phyloP scores from a whole-genome alignment of 306 rosid species.

The Chamaecrista fasciculata region DNA sequence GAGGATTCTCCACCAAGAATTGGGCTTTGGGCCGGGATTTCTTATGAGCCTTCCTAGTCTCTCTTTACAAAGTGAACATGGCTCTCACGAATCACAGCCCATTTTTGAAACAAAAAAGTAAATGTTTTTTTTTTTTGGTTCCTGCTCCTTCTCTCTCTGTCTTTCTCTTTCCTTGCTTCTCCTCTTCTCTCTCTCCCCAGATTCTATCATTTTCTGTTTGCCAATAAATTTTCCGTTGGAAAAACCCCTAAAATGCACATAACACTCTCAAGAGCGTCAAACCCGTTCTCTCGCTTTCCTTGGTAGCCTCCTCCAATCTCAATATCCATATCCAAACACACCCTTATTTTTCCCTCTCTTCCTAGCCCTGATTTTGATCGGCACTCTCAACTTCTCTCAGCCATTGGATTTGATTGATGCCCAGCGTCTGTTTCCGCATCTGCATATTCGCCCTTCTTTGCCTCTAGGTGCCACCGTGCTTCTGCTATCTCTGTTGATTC shows the following conservation, averaged over 20 bases:
- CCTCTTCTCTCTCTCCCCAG: conserved; percentile 4
- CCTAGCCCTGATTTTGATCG: conserved; percentile 58
- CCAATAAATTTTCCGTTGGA: conserved; percentile 22
- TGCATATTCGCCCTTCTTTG: conserved; percentile 16
- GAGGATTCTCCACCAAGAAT: no score
- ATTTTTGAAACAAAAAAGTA: no score
- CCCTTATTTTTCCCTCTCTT: conserved; percentile 38
- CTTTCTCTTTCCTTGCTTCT: neutral
- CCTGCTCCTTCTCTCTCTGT: neutral
- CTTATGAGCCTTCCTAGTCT: neutral
- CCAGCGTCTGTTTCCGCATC: conserved; percentile 35
- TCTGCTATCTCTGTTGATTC: conserved; percentile 40
- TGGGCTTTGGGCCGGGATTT: conserved; percentile 1
- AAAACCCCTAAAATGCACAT: conserved; percentile 41
- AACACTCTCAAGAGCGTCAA: conserved; percentile 38
- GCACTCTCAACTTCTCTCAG: conserved; percentile 32
- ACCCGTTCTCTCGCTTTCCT: conserved; percentile 35
- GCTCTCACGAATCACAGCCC: no score
- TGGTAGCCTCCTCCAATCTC: conserved; percentile 44
- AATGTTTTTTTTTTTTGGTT: neutral
- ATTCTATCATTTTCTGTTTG: conserved; percentile 32
- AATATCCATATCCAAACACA: conserved; percentile 32
- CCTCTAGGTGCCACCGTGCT: conserved; percentile 25
- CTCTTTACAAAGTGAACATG: neutral
- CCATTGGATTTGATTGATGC: conserved; percentile 35